Base-by-base conservation (phyloP, 371 early-diverging fungal genomes). In the Rhizopus microsporus region DNA sequence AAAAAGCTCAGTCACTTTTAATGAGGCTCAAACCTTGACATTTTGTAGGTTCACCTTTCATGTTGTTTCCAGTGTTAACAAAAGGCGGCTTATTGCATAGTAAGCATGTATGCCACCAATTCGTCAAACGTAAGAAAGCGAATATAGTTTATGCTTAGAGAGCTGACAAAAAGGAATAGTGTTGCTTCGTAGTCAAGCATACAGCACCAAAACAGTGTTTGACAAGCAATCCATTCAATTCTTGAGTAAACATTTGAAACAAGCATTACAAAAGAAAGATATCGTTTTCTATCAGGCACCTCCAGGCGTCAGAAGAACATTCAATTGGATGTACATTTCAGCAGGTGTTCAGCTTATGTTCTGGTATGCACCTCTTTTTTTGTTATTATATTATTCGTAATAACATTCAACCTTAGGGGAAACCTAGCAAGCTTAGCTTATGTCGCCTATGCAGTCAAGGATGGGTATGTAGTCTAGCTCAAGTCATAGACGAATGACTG, bases 271-370 rank as follows among this genome's bases (percentile, higher is more conserved):
- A 17, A 57, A 62, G 12, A 65, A 69, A 8, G 77, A 77, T 33
- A 63, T 80, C 17, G 72, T 73, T 9, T 73, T 80, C 37, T 80
- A 80, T 42, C 62, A 71, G 51, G 71, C 74, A n/a, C 77, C 80
- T 31, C 31, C 57, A 4, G 68, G 66, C 43, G 75, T 69, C 3
- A 57, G 51, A 5, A 66, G 74, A 31, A 80, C 70, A 1, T 80
- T 77, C 50, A 58, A 59, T 31, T 73, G 71, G 54, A 65, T 80
- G 67, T 80, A 80, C 46, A 67, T 80, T 31, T 77, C 77, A 8
- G 77, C 80, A 30, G 75, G 73, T 51, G 77, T 80, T 3, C 80
- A 80, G 39, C 67, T 80, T 13, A 62, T 80, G 54, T 80, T 80
- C 45, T 80, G 80, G 80, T 73, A 71, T 35, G 13, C n/a, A 47